phyloP scores from a whole-genome alignment of 2,329 filamentous ascomycete species.

The Fusarium nygamai region DNA sequence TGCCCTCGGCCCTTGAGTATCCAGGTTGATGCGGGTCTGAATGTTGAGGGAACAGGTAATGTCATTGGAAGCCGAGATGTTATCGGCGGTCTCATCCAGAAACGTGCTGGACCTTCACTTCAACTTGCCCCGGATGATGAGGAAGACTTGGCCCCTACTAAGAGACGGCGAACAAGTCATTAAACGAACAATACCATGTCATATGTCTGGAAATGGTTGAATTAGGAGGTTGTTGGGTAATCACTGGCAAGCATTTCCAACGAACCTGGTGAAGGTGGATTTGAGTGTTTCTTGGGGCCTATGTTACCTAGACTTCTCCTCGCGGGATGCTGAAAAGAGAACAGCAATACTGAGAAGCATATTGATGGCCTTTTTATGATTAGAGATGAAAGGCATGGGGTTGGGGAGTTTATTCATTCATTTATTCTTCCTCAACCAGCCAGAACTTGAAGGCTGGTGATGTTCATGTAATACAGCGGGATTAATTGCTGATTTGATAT shows the following conservation, averaged over 20 bases:
- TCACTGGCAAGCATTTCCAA: background rate
- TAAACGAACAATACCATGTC: background rate
- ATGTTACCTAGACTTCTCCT: background rate
- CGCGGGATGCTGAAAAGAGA: background rate
- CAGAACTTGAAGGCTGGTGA: background rate
- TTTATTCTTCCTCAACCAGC: background rate
- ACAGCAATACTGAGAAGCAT: background rate
- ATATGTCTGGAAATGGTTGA: background rate
- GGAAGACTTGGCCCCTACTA: conserved; percentile 26
- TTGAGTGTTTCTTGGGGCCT: background rate
- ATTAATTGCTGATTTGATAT: background rate
- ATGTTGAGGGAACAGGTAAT: conserved; percentile 56
- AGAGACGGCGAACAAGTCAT: conserved; percentile 39
- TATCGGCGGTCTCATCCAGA: conserved; percentile 43
- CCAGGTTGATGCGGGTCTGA: conserved; percentile 57
- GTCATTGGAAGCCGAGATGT: conserved; percentile 51
- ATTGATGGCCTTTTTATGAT: conserved; percentile 8
- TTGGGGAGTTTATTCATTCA: conserved; percentile 1
- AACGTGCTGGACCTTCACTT: conserved; percentile 19
- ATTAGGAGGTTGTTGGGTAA: background rate
- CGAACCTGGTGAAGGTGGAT: background rate
- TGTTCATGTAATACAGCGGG: background rate
- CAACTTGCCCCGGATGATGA: conserved; percentile 34
- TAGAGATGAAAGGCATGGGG: background rate
- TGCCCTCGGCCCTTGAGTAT: conserved; percentile 54